Evolutionary conservation across 371 early-diverging fungal species (phyloP), one percentile per base, ranked within the genome.

Genomic region (Mucor mucedo): DNA sequence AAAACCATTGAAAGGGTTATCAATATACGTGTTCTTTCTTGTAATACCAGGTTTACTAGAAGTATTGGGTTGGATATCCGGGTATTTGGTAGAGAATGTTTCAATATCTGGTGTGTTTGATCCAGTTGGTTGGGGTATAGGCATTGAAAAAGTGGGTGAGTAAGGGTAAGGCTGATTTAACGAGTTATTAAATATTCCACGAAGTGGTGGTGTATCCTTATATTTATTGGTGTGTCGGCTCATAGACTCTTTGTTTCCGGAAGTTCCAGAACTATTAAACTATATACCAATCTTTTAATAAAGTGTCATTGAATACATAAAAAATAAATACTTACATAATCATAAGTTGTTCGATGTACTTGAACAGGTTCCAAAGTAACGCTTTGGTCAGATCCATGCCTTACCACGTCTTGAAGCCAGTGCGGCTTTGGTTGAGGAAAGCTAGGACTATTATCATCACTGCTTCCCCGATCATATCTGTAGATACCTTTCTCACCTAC

Each of bases 1-100:
- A 53, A 88, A 88, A 28, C 84, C 84, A 66, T 84, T 69, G 50
- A 72, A 84, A 0, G 88, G 88, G 41, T 88, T 85, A 45, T 88
- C 88, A 57, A 88, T 84, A 53, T 83, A 73, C 0, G 88, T 86
- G 35, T 73, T 73, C 30, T 82, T 71, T 59, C 83, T 62, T 14
- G 68, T 49, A 27, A 78, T 50, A 33, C 42, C 39, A 32, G 54
- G 4, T 10, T 2, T 11, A 11, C 27, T 48, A 21, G 29, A 67
- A 38, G 58, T 21, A 56, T 67, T 35, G 29, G 61, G 33, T 49
- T 35, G 55, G 29, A 52, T 52, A 4, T 63, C 57, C 2, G 54
- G 62, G 33, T 65, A 48, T 52, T 50, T 38, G 2, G 48, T 39
- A 32, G 71, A 48, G 40, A 49, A 35, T 45, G 62, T 29, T 63